Conservation (phyloP, 768 basidiomycete species). For the Tylopilus vinaceipallidus region DNA sequence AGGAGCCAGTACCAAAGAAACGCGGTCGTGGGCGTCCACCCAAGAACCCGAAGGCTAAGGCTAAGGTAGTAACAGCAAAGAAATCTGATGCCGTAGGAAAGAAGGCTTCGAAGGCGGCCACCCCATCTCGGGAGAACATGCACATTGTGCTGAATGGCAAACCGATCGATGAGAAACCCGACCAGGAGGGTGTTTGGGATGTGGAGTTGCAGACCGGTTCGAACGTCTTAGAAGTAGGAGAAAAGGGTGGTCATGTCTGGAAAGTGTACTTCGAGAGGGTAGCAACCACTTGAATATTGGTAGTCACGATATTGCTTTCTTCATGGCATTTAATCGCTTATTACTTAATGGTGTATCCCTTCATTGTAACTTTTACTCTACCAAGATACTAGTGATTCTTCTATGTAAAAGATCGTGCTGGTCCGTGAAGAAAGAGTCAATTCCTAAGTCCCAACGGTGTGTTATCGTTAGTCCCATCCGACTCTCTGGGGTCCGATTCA, state of each 20-base stretch:
- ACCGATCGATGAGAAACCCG: conserved; percentile 44
- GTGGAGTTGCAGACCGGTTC: conserved; percentile 56
- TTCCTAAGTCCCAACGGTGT: conserved; percentile 16
- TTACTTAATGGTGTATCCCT: conserved; percentile 33
- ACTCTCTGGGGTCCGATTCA: conserved; percentile 15
- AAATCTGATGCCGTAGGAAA: conserved; percentile 37
- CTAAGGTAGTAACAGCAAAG: conserved; percentile 33
- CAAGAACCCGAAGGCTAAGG: conserved; percentile 34
- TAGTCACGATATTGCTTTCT: conserved; percentile 6
- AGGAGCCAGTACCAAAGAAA: conserved; percentile 39
- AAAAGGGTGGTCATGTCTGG: conserved; percentile 67
- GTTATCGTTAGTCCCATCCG: conserved; percentile 18
- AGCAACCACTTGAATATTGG: conserved; percentile 18
- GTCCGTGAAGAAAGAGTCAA: conserved; percentile 8
- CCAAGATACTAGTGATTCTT: conserved; percentile 16
- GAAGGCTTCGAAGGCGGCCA: conserved; percentile 42
- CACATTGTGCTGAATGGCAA: conserved; percentile 66
- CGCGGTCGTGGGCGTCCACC: conserved; percentile 38
- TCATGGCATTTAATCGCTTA: conserved; percentile 28
- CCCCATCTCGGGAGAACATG: conserved; percentile 43
- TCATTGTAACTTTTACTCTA: conserved; percentile 28
- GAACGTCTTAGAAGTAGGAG: conserved; percentile 70
- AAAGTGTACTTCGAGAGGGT: conserved; percentile 62
- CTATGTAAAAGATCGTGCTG: conserved; percentile 3
- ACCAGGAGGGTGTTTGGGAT: conserved; percentile 56